Evolutionary conservation across 129 eudicot species (phyloP), one percentile per base, ranked within the genome.

Genomic region (Flaveria brownii): DNA sequence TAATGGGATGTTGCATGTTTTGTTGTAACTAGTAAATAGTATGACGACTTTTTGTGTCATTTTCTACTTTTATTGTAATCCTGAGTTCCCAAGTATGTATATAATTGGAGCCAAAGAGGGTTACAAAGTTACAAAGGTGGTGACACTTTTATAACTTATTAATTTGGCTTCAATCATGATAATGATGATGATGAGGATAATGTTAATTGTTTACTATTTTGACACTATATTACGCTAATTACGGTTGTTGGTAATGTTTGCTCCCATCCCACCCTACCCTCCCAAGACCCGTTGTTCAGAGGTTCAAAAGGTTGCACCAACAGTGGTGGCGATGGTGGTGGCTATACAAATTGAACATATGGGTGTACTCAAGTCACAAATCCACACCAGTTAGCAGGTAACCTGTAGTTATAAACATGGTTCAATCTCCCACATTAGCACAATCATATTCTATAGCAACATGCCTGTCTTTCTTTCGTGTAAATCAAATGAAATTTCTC

Each of bases 11-110:
- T 12, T 72, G n/a, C 39, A n/a, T 65, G 52, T 65, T 54, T 57
- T 43, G 50, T 71, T 79, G 83, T 72, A 79, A 72, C 63, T 63
- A 13, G 78, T 78, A 51, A 51, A 62, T 50, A 72, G 68, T 52
- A 79, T 51, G 61, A 64, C 65, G 82, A 62, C 39, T 68, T 69
- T 36, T 39, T 70, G 63, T 78, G 76, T 46, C 63, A 60, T 9
- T 78, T 68, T 47, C 2, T 30, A 70, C 10, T 28, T 11, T 39
- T 33, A 47, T 51, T 62, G 71, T 62, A 63, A 25, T 39, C 39
- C 17, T 23, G 30, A 41, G 36, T 23, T 22, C 36, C 65, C 45
- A 62, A 15, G 45, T 63, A 63, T 78, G 77, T 46, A 63, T 62
- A 61, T 71, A 71, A 61, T 18, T 57, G 49, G 80, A 54, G 65